Evolutionary conservation across 257 asterid species (phyloP), one percentile per base, ranked within the genome.

Genomic region (Forsythia suspensa): DNA sequence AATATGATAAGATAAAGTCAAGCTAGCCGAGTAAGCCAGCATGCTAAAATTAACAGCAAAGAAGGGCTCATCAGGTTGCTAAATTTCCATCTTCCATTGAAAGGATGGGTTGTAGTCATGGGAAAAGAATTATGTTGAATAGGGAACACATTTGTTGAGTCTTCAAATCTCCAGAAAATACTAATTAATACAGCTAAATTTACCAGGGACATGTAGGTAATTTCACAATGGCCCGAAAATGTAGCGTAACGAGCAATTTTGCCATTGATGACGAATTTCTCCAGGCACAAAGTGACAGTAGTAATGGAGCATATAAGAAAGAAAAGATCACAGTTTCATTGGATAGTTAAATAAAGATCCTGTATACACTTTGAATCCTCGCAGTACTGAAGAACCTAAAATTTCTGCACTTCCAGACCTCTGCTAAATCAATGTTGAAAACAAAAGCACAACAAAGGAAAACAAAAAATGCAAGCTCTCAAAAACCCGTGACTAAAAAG

Each of bases 301-400:
- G 21, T 5, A 52, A 20, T 59, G 34, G 13, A 59, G 37, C 68
- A 21, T 15, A 24, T 4, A 70, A 39, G 79, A 48, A 70, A 80
- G 57, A 48, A 71, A 84, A 75, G 70, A 89, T 68, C 85, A 82
- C 82, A 87, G 84, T 63, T 88, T 82, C 88, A 90, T 88, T 85
- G 76, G 84, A 84, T 70, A 79, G 68, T 77, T 78, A 82, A 88
- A 87, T 83, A 85, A 83, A 77, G 76, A 80, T 82, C 61, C 84
- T 88, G 92, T 91, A 90, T 91, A 90, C 87, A 84, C 86, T 82
- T 41, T 80, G 40, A 85, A 80, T 82, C 82, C 76, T 78, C n/a
- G 74, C 77, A 83, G 77, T 77, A 79, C 83, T 71, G 73, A 73
- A 75, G 74, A 57, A 70, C 81, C 86, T 80, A 84, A 79, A 71